A percentile compares a stretch with the other conserved stretches of the same genome.
Evolutionary conservation across 331 rosid species (phyloP).

Genomic region (Acacia pycnantha): DNA sequence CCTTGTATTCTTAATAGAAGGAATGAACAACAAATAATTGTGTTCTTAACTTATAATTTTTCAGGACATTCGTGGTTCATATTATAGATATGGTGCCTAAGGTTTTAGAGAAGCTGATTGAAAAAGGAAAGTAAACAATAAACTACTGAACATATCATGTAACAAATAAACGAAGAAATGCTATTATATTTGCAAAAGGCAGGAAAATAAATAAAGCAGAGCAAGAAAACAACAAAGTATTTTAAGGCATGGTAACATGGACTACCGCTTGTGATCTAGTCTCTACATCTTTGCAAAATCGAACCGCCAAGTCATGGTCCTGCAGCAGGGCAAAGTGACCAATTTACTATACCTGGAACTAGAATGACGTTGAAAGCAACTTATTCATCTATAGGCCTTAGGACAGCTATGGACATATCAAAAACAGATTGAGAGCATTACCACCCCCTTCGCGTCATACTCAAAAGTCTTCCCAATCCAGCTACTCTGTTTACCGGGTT

Average conservation of each 20-base stretch:
- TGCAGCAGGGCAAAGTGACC: constrained; percentile 36
- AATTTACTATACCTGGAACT: constrained; percentile 11
- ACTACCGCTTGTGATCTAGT: constrained; percentile 82
- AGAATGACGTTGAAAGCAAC: constrained; percentile 12
- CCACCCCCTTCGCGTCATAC: constrained; percentile 69
- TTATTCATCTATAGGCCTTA: not conserved
- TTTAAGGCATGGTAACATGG: constrained; percentile 32
- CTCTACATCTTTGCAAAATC: constrained; percentile 95
- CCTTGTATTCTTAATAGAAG: not conserved
- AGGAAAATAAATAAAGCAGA: not conserved
- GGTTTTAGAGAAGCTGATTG: not conserved
- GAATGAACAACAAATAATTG: not conserved
- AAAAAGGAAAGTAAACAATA: not conserved
- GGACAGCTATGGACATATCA: not conserved
- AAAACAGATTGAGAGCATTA: constrained; percentile 37
- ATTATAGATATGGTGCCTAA: constrained; percentile 5
- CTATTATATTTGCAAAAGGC: not conserved
- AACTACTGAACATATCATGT: not conserved
- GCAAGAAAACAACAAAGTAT: constrained; percentile 27
- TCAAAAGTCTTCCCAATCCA: constrained; percentile 74
- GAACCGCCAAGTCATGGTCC: constrained; percentile 76
- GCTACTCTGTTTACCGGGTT: constrained; percentile 61
- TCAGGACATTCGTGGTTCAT: not conserved
- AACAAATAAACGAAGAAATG: not conserved
- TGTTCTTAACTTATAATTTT: not conserved